Evolutionary conservation across 2,329 filamentous ascomycete species (phyloP).

Genomic region (Monilinia aucupariae): DNA sequence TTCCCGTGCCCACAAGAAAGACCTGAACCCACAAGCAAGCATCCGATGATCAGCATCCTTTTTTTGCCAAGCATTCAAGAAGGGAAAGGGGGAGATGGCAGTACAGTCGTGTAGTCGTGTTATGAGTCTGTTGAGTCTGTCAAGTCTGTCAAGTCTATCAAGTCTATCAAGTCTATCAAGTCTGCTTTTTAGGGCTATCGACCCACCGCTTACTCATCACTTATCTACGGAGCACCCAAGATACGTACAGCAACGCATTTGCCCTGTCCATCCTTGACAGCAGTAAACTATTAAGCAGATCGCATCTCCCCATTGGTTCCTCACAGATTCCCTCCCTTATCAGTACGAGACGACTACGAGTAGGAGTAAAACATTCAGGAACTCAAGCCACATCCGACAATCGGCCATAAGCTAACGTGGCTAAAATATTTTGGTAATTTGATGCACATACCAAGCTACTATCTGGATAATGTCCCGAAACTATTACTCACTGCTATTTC

Average conservation of each 20-base stretch:
- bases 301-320: neutral
- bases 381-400: conserved; percentile 2
- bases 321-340: neutral
- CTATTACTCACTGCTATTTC: conserved; percentile 8
- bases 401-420: conserved; percentile 9
- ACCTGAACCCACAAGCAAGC: neutral
- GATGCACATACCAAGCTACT: conserved; percentile 5
- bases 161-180: too few relatives aligned
- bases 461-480: neutral
- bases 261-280: too few relatives aligned
- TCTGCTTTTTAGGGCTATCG: too few relatives aligned
- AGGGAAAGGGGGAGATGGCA: too few relatives aligned
- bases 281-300: too few relatives aligned
- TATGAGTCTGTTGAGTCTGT: too few relatives aligned
- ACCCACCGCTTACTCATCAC: too few relatives aligned
- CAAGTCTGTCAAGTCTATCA: too few relatives aligned
- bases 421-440: neutral
- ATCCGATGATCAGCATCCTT: neutral
- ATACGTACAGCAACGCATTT: too few relatives aligned
- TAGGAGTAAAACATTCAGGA: neutral
- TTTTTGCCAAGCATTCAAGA: neutral
- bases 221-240: too few relatives aligned
- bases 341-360: too few relatives aligned
- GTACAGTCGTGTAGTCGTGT: too few relatives aligned
- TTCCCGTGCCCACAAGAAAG: neutral